Percentiles rank a stretch among this genome's conserved stretches.
These are phyloP conservation scores for Cryptomeria japonica DNA, from an alignment of 75 land plant genomes.

Conservation along the genomic window DNA sequence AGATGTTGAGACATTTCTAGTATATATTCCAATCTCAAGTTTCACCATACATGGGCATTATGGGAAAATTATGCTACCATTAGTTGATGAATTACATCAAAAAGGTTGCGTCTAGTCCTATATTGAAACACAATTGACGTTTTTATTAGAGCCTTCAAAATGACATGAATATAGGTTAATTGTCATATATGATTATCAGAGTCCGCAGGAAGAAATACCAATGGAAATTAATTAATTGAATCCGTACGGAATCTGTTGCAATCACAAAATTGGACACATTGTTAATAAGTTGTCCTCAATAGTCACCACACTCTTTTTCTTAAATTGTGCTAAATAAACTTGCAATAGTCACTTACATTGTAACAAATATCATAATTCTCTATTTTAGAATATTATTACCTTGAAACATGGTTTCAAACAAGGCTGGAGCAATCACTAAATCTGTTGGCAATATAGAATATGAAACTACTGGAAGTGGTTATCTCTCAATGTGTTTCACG, in stretches of 20 bases:
- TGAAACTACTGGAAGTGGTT: background rate
- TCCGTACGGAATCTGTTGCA: background rate
- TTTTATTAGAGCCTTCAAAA: background rate
- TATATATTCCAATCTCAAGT: background rate
- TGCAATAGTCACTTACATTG: background rate
- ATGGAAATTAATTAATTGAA: background rate
- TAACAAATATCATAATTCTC: background rate
- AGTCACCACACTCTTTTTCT: background rate
- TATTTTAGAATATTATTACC: background rate
- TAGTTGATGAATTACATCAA: background rate
- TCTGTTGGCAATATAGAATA: background rate
- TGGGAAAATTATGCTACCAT: background rate
- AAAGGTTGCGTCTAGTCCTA: background rate
- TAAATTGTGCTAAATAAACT: background rate
- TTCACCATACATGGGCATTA: background rate
- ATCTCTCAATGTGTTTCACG: background rate
- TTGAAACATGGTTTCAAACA: background rate
- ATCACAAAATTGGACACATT: background rate
- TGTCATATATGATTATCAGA: background rate
- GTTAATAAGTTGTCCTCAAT: background rate
- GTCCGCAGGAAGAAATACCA: background rate
- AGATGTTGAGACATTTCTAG: too few species aligned
- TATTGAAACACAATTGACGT: background rate
- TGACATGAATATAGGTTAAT: background rate
- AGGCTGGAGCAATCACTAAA: background rate